Conservation (phyloP, 2,329 filamentous ascomycete genomes). For the Botrytis elliptica region DNA sequence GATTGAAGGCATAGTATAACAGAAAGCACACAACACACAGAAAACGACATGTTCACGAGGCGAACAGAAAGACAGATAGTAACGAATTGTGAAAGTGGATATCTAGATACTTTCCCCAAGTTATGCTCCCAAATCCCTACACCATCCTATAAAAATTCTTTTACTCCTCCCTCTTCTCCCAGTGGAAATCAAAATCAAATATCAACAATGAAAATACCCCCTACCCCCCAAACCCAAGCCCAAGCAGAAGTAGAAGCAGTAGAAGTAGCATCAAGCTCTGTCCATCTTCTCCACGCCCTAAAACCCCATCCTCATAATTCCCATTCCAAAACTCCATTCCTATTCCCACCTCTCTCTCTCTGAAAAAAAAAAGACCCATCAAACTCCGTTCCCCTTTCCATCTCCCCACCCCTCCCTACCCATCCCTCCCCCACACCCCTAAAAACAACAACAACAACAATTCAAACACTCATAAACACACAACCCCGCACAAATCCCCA, state of each 20-base stretch:
- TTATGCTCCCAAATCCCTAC: neutral
- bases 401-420: neutral
- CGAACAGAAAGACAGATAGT: neutral
- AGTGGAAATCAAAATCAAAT: neutral
- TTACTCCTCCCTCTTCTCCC: neutral
- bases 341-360: neutral
- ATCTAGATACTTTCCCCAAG: neutral
- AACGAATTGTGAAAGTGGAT: neutral
- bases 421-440: neutral
- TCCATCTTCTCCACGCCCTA: neutral
- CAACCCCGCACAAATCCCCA: slow-evolving; percentile 1
- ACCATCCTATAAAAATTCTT: neutral
- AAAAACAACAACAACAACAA: slow-evolving; percentile 9
- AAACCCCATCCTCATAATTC: neutral
- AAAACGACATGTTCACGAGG: too few species aligned
- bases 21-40: neutral
- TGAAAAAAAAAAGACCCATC: neutral
- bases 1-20: neutral
- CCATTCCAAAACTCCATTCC: neutral
- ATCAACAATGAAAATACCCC: neutral
- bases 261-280: neutral
- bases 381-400: neutral
- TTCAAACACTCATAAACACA: slow-evolving; percentile 9
- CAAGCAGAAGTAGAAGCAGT: neutral
- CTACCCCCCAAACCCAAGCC: neutral